A percentile compares a stretch with the other conserved stretches of the same genome.
Conservation (phyloP, 495 filamentous ascomycete species). For the Bryoglossum gracile region DNA sequence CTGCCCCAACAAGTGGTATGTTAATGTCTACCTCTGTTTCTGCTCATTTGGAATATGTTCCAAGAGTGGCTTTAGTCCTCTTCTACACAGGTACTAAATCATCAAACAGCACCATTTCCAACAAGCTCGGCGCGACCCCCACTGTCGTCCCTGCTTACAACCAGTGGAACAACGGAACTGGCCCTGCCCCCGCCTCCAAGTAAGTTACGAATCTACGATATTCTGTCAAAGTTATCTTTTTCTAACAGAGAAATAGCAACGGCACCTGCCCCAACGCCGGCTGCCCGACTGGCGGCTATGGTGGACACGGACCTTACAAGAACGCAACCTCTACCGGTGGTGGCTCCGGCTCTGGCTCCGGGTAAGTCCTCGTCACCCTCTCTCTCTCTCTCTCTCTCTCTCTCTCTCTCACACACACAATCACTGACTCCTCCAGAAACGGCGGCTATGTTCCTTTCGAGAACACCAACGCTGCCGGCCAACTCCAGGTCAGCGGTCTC, state of each 20-base stretch:
- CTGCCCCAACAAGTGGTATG: constrained; percentile 6
- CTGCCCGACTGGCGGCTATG: neutral
- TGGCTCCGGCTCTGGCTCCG: neutral
- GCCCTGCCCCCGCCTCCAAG: neutral
- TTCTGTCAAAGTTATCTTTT: neutral
- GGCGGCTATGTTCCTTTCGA: neutral
- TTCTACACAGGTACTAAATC: too few relatives aligned
- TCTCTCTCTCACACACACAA: neutral
- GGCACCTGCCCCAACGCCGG: neutral
- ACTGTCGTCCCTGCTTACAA: neutral
- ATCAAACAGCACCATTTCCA: constrained; percentile 5
- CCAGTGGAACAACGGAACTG: neutral
- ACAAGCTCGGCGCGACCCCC: neutral
- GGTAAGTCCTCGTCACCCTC: too few relatives aligned
- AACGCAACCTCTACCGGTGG: neutral
- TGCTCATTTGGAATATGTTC: too few relatives aligned
- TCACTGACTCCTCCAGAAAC: neutral
- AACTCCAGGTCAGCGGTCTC: neutral
- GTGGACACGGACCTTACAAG: neutral
- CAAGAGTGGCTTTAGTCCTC: too few relatives aligned
- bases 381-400: too few relatives aligned
- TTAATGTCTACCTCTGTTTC: too few relatives aligned
- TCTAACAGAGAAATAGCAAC: neutral
- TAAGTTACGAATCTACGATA: neutral
- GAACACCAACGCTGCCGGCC: neutral